These are phyloP conservation scores for Pholiota conissans DNA, from an alignment of 768 basidiomycete species.

Conservation along the genomic window DNA sequence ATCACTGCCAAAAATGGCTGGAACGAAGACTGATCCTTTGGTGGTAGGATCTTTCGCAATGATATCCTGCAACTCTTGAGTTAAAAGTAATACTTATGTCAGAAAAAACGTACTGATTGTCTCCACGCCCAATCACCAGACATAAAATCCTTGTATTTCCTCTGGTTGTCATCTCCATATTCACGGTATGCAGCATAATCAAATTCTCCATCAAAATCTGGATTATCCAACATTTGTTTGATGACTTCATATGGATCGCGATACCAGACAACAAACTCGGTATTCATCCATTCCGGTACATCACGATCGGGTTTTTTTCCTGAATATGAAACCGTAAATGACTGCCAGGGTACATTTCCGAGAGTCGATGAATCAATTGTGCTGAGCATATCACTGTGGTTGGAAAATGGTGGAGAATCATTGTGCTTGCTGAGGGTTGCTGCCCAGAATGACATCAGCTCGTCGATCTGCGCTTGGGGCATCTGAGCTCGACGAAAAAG, in stretches of 20 bases:
- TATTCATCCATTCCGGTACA: not conserved
- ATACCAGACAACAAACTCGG: conserved; percentile 23
- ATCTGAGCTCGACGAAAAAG: conserved; percentile 13
- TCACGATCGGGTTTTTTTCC: not conserved
- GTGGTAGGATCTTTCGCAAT: not conserved
- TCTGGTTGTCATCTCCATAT: conserved; percentile 18
- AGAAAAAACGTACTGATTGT: conserved; percentile 18
- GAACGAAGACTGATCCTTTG: conserved; percentile 10
- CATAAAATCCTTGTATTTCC: conserved; percentile 35
- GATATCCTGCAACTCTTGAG: not conserved
- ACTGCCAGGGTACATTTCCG: not conserved
- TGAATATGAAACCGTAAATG: not conserved
- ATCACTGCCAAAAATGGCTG: conserved; percentile 29
- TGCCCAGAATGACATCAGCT: conserved; percentile 16
- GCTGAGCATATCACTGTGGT: not conserved
- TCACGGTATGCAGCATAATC: conserved; percentile 31
- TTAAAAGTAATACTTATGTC: not conserved
- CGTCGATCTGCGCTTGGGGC: conserved; percentile 10
- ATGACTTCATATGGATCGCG: conserved; percentile 25
- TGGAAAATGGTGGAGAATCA: conserved; percentile 5
- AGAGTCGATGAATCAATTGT: not conserved
- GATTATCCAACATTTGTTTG: conserved; percentile 29
- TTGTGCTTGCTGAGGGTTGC: not conserved
- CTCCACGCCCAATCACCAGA: conserved; percentile 37
- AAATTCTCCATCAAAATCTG: conserved; percentile 30